phyloP scores from a whole-genome alignment of 805 yeast genomes.

The Monosporozyma aerobia region DNA sequence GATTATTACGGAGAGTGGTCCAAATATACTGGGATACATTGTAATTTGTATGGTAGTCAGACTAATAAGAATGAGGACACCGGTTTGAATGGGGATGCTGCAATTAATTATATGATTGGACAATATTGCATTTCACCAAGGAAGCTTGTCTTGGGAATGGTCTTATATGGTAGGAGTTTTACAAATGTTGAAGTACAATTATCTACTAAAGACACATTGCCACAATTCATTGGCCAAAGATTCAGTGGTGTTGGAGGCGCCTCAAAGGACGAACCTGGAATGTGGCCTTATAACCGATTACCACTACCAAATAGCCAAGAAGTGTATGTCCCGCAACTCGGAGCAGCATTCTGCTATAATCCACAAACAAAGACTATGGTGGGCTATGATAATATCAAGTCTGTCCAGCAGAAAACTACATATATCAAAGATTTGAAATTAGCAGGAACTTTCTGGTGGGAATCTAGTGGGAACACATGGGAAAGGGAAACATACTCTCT shows the following conservation, averaged over 20 bases:
- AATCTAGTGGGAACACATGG: slow-evolving; percentile 64
- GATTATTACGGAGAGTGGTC: slow-evolving; percentile 83
- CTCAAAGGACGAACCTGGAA: slow-evolving; percentile 40
- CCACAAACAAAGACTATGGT: slow-evolving; percentile 34
- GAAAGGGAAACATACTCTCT: slow-evolving; percentile 32
- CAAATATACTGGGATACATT: slow-evolving; percentile 49
- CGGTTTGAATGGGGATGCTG: slow-evolving; percentile 39
- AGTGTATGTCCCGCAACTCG: slow-evolving; percentile 41
- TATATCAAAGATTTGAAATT: slow-evolving; percentile 41
- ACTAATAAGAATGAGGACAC: slow-evolving; percentile 18
- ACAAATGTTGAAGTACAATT: slow-evolving; percentile 24
- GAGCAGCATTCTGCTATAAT: slow-evolving; percentile 48
- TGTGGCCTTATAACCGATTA: slow-evolving; percentile 47
- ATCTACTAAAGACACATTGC: slow-evolving; percentile 5
- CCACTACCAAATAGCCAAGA: slow-evolving; percentile 40
- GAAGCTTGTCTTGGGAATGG: slow-evolving; percentile 76
- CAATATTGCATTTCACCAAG: slow-evolving; percentile 34
- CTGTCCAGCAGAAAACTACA: slow-evolving; percentile 48
- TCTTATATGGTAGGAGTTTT: slow-evolving; percentile 66
- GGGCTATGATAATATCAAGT: slow-evolving; percentile 55
- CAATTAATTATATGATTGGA: slow-evolving; percentile 37
- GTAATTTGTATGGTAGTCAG: slow-evolving; percentile 43
- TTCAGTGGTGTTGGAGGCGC: slow-evolving; percentile 39
- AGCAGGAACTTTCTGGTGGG: slow-evolving; percentile 96
- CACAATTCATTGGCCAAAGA: slow-evolving; percentile 29